These are phyloP conservation scores for Pseudogymnoascus sp. DNA, from an alignment of 2,329 filamentous ascomycete genomes.

Conservation along the genomic window DNA sequence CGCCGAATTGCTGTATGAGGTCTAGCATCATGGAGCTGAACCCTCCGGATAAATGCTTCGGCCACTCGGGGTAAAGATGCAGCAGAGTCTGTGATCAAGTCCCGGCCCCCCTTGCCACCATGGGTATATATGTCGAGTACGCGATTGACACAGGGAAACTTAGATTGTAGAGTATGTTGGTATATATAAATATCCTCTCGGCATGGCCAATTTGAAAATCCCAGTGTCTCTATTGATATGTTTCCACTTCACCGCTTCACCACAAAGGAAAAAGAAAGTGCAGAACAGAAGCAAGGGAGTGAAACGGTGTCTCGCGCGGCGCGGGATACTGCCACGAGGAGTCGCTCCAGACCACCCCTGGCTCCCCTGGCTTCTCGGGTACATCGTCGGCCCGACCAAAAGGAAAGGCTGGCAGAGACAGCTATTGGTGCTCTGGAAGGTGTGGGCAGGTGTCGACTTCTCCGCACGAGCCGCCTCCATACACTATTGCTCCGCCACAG, in stretches of 20 bases:
- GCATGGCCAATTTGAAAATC: neutral
- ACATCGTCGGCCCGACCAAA: neutral
- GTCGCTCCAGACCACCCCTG: neutral
- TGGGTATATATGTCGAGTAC: neutral
- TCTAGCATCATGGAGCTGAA: neutral
- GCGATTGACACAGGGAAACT: neutral
- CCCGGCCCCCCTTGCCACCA: neutral
- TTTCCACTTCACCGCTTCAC: neutral
- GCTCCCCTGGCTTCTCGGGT: neutral
- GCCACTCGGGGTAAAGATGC: slow-evolving; percentile 2
- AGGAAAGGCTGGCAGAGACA: neutral
- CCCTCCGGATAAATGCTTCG: slow-evolving; percentile 2
- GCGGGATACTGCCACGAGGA: neutral
- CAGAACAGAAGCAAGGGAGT: neutral
- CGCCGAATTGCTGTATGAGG: neutral
- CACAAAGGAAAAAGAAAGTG: neutral
- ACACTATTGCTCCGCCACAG: neutral
- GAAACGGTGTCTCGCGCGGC: neutral
- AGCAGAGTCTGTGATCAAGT: neutral
- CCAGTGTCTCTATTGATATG: neutral
- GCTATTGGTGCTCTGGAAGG: neutral
- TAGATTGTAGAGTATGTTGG: neutral
- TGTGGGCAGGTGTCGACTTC: neutral
- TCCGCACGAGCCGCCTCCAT: neutral
- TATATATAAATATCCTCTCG: neutral